Base-by-base conservation (phyloP, 1,284 basidiomycete genomes). In the Taiwanofungus camphoratus region DNA sequence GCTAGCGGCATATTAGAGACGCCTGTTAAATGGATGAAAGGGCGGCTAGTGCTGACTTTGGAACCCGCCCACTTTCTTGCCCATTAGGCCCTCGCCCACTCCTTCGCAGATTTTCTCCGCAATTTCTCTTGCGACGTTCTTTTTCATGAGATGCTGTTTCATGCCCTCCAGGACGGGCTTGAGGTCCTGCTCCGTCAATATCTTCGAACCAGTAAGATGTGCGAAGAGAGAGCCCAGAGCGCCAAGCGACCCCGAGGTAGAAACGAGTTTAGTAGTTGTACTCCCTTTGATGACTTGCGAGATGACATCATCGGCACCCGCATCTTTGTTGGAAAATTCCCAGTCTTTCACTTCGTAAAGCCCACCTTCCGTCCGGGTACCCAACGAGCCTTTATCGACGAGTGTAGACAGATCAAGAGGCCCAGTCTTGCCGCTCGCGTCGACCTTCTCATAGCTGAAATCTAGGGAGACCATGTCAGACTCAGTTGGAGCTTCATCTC, bases 71-170 rank as follows among this genome's bases (percentile, higher is more conserved):
- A 93, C 79, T 64, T 91, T 93, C 69, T 90, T 92, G 9, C 96
- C 96, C 5, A 95, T 76, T 29, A 99, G 72, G 31, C 79, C 82
- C 53, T 91, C 82, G 1, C 91, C 92, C 9, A 99, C 93, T 12
- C 87, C 83, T 56, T 95, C 91, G 60, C 94, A 97, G 3, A 99
- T 81, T 62, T 94, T 91, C 49, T 94, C 89, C 7, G 95, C 77
- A 51, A 99, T 96, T 46, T 96, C 92, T 63, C 82, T 89, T 5
- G 96, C 96, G 2, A 99, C 96, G 57, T 99, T 99, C 73, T 99
- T 99, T 67, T 89, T 84, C 89, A 98, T 97, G 36, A 99, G 73
- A 63, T 98, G 95, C 51, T 93, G 88, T 61, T 95, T 92, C 93
- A 99, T 99, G 16, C 83, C 88, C 34, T 87, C 84, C 19, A 99